These are phyloP conservation scores for Pistacia atlantica DNA, from an alignment of 345 rosid species.

Conservation along the genomic window DNA sequence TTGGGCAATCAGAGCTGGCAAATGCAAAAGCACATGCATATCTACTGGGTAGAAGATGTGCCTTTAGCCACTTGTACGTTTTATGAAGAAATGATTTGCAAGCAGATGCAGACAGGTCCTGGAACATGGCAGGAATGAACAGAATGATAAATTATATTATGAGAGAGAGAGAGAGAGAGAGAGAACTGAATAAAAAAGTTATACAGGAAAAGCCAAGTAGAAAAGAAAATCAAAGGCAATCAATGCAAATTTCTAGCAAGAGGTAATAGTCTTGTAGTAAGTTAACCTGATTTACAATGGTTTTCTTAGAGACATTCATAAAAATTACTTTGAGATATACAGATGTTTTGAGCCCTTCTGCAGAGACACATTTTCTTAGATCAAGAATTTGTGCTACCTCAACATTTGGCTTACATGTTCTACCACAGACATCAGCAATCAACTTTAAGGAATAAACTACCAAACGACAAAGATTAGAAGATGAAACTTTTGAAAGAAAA, in stretches of 20 bases:
- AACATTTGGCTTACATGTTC: not conserved
- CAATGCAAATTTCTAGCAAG: not conserved
- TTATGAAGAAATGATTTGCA: constrained; percentile 65
- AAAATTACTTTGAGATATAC: not conserved
- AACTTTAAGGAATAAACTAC: not conserved
- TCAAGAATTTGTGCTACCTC: not conserved
- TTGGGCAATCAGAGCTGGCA: constrained; percentile 48
- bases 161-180: not conserved
- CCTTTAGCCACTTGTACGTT: constrained; percentile 61
- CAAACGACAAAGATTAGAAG: not conserved
- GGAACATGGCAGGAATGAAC: constrained; percentile 28
- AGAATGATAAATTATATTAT: not conserved
- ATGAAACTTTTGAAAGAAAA: not conserved
- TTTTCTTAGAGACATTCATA: not conserved
- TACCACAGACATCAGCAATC: not conserved
- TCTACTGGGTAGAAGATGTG: constrained; percentile 63
- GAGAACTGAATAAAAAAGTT: not conserved
- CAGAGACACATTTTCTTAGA: not conserved
- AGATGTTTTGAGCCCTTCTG: not conserved
- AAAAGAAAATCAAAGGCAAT: constrained; percentile 12
- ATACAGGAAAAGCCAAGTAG: not conserved
- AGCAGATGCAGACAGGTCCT: constrained; percentile 64
- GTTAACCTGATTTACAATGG: not conserved
- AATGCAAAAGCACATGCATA: constrained; percentile 86
- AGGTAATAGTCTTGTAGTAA: not conserved